These are phyloP conservation scores for Candida namnaoensis DNA, from an alignment of 805 yeast species.

Conservation along the genomic window DNA sequence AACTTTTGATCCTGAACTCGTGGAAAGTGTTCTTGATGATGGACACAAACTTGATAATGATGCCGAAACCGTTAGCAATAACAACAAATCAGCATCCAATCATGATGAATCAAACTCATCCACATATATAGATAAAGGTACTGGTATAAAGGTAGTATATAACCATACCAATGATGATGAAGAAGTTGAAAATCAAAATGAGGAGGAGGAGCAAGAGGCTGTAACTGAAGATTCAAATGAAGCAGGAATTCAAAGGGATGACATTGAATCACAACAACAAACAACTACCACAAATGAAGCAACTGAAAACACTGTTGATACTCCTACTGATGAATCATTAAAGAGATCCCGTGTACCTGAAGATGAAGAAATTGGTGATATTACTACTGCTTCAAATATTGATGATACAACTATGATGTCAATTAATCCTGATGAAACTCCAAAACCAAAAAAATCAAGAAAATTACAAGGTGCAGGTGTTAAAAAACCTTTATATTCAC, in stretches of 20 bases:
- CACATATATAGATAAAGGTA: not conserved
- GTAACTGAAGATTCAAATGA: not conserved
- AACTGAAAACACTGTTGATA: not conserved
- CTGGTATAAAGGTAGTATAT: not conserved
- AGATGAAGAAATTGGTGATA: not conserved
- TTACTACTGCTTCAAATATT: not conserved
- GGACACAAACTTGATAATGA: too few relatives aligned
- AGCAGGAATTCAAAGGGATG: not conserved
- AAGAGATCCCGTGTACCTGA: not conserved
- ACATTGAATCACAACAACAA: too few relatives aligned
- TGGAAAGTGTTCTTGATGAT: too few relatives aligned
- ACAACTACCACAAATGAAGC: too few relatives aligned
- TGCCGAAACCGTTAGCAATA: too few relatives aligned
- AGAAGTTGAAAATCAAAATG: not conserved
- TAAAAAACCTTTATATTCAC: constrained; percentile 17
- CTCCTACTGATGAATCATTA: not conserved
- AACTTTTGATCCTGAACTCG: too few relatives aligned
- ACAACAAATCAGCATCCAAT: too few relatives aligned
- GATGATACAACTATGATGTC: not conserved
- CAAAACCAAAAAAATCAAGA: constrained; percentile 10
- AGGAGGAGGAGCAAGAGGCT: too few relatives aligned
- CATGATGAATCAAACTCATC: too few relatives aligned
- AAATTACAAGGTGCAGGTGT: constrained; percentile 18
- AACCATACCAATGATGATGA: not conserved
- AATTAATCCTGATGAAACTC: not conserved